These are phyloP conservation scores for Acer yangbiense DNA, from an alignment of 345 rosid species.

Conservation along the genomic window DNA sequence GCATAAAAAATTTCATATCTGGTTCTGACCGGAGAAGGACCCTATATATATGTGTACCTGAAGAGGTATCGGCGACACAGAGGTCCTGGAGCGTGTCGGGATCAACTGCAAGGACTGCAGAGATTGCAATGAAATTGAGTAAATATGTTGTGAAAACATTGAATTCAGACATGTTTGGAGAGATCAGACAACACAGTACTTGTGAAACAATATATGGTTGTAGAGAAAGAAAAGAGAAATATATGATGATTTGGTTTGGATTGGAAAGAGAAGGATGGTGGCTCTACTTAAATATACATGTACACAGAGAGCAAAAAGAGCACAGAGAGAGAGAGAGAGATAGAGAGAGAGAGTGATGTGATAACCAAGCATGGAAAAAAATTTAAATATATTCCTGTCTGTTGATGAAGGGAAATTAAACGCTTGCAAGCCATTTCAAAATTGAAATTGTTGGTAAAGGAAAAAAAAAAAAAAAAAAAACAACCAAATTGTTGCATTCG, in stretches of 20 bases:
- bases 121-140: constrained; percentile 23
- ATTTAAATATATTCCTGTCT: too few relatives aligned
- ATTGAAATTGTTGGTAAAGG: background rate
- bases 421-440: background rate
- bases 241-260: constrained; percentile 8
- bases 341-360: constrained; percentile 17
- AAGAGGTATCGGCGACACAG: constrained; percentile 52
- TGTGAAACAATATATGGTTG: too few relatives aligned
- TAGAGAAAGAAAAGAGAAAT: background rate
- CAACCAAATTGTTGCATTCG: constrained; percentile 7
- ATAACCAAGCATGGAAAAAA: background rate
- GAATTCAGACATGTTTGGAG: background rate
- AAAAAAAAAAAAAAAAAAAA: background rate
- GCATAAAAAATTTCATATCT: too few relatives aligned
- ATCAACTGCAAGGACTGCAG: constrained; percentile 41
- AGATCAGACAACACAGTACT: background rate
- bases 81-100: constrained; percentile 74
- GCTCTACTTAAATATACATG: background rate
- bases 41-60: constrained; percentile 24
- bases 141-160: constrained; percentile 16
- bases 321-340: constrained; percentile 5
- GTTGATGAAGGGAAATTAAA: background rate
- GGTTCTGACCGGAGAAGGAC: too few relatives aligned
- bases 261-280: background rate
- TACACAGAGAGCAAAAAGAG: background rate